phyloP scores from a whole-genome alignment of 306 rosid species.

The Pterocarpus macrocarpus region DNA sequence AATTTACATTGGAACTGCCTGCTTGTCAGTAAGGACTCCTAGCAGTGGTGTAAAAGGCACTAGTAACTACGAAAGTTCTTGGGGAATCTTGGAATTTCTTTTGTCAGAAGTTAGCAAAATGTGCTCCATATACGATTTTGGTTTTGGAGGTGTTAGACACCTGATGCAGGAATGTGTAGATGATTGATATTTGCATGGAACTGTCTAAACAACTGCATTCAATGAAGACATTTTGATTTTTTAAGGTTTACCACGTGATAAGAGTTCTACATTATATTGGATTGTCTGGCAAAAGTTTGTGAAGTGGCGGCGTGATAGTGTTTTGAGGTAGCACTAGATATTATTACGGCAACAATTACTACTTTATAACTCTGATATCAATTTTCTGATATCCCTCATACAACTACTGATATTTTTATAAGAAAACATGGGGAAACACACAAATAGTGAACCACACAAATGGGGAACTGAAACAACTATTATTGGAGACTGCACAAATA shows the following conservation, averaged over 20 bases:
- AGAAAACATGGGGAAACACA: not conserved
- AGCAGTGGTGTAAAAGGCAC: not conserved
- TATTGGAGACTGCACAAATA: not conserved
- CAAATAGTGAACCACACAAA: not conserved
- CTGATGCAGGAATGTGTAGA: not conserved
- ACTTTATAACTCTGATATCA: not conserved
- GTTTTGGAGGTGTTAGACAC: not conserved
- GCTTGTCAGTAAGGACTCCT: not conserved
- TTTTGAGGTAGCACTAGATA: not conserved
- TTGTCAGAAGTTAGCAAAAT: too few relatives aligned
- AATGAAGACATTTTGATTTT: not conserved
- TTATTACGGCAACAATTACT: not conserved
- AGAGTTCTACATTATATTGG: not conserved
- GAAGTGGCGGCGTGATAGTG: not conserved
- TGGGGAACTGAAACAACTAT: not conserved
- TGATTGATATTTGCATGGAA: constrained; percentile 2
- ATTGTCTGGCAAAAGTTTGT: not conserved
- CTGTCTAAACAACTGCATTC: not conserved
- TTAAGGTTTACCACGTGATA: not conserved
- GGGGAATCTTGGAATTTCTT: too few relatives aligned
- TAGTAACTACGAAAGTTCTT: not conserved
- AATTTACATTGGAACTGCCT: not conserved
- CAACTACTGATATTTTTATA: not conserved
- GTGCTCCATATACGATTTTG: too few relatives aligned
- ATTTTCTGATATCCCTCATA: not conserved